phyloP scores from a whole-genome alignment of 2,329 filamentous ascomycete genomes.

The Neurospora crassa region DNA sequence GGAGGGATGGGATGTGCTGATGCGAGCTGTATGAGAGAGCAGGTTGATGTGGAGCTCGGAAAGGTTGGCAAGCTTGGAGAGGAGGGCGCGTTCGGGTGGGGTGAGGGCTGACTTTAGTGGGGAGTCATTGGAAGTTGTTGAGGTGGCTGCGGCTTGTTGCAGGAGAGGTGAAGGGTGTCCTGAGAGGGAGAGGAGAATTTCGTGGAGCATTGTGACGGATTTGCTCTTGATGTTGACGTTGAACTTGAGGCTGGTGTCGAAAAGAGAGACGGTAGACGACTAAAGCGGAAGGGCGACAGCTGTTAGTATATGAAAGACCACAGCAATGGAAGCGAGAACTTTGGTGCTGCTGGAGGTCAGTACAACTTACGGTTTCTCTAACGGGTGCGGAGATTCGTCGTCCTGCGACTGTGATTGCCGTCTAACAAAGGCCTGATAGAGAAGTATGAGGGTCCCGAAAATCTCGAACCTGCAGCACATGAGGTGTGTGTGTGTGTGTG shows the following conservation, averaged over 20 bases:
- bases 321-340: background rate
- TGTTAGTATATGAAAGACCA: background rate
- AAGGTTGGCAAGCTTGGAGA: conserved; percentile 66
- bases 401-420: conserved; percentile 20
- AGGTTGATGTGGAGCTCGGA: conserved; percentile 70
- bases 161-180: conserved; percentile 88
- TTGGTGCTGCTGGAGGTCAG: background rate
- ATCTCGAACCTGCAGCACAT: conserved; percentile 47
- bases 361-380: background rate
- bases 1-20: conserved; percentile 64
- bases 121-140: conserved; percentile 46
- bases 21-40: conserved; percentile 53
- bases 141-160: conserved; percentile 28
- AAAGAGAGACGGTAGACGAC: background rate
- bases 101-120: conserved; percentile 70
- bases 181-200: conserved; percentile 92
- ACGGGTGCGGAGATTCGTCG: conserved; percentile 6
- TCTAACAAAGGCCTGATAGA: conserved; percentile 30
- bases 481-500: background rate
- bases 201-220: conserved; percentile 73
- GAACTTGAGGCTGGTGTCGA: background rate
- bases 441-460: conserved; percentile 39
- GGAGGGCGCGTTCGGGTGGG: conserved; percentile 72
- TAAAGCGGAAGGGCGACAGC: background rate
- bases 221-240: conserved; percentile 2